Percentiles rank a stretch among this genome's conserved stretches.
phyloP scores from a whole-genome alignment of 1,139 yeast species.

The Pichia sp. region DNA sequence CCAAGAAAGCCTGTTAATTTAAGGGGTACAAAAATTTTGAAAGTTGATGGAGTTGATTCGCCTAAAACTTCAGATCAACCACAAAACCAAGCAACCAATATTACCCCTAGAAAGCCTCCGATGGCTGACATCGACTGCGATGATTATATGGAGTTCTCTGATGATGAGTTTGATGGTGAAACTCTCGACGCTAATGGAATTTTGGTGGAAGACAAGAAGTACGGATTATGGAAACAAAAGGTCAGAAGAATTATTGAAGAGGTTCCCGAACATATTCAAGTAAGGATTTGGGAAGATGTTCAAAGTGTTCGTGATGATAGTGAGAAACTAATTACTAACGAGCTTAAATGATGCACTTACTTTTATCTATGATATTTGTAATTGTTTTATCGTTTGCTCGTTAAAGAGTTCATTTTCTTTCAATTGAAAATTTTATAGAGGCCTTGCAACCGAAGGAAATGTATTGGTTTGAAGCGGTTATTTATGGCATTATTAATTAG shows the following conservation, averaged over 20 bases:
- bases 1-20: conserved; percentile 19
- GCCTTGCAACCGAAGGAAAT: background rate
- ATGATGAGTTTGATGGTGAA: conserved; percentile 10
- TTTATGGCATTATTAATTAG: background rate
- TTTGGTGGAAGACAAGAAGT: conserved; percentile 37
- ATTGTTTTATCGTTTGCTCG: background rate
- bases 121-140: background rate
- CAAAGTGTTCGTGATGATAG: conserved; percentile 29
- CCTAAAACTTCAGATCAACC: background rate
- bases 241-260: conserved; percentile 37
- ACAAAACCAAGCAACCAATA: background rate
- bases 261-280: conserved; percentile 37
- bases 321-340: conserved; percentile 15
- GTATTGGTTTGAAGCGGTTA: background rate
- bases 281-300: conserved; percentile 33
- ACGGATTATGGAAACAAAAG: conserved; percentile 48
- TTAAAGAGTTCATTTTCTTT: background rate
- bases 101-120: background rate
- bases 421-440: background rate
- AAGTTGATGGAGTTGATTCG: background rate
- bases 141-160: conserved; percentile 31
- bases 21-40: conserved; percentile 9
- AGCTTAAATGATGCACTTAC: conserved; percentile 1
- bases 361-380: background rate
- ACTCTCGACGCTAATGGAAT: background rate